Percentiles rank a stretch among this genome's conserved stretches.
Evolutionary conservation across 148 eudicot genomes (phyloP).

Genomic region (Rhododendron mucronatum): DNA sequence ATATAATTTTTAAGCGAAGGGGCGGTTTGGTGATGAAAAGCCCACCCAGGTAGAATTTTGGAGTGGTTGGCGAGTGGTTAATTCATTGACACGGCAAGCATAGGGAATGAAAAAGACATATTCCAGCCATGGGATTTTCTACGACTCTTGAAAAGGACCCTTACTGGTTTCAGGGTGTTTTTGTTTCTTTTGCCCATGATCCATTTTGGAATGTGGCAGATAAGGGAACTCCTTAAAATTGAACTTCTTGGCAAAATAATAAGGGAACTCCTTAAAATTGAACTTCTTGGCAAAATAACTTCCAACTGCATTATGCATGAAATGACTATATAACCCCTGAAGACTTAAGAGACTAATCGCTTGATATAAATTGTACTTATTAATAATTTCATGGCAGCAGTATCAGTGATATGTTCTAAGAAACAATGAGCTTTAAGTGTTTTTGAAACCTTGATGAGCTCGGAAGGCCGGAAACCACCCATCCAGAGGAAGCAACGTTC

Average conservation of each 20-base stretch:
- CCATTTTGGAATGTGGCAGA: neutral
- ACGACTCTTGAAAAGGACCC: neutral
- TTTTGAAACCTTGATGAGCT: constrained; percentile 78
- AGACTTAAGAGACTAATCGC: neutral
- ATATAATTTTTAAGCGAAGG: neutral
- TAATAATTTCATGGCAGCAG: neutral
- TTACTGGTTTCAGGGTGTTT: neutral
- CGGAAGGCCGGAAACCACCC: constrained; percentile 97
- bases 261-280: neutral
- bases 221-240: neutral
- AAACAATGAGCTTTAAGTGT: neutral
- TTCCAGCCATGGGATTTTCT: neutral
- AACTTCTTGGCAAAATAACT: neutral
- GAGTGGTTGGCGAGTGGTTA: neutral
- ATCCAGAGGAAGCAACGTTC: constrained; percentile 98
- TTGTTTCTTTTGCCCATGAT: neutral
- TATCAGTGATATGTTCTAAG: neutral
- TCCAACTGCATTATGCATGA: neutral
- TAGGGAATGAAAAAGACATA: neutral
- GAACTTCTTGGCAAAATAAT: neutral
- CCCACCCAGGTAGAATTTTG: neutral
- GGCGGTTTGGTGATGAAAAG: neutral
- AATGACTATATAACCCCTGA: neutral
- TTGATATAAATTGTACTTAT: neutral
- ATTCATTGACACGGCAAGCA: neutral